Percentiles rank a stretch among this genome's conserved stretches.
phyloP scores from a whole-genome alignment of 2,329 filamentous ascomycete species.

The Nemania sp. region DNA sequence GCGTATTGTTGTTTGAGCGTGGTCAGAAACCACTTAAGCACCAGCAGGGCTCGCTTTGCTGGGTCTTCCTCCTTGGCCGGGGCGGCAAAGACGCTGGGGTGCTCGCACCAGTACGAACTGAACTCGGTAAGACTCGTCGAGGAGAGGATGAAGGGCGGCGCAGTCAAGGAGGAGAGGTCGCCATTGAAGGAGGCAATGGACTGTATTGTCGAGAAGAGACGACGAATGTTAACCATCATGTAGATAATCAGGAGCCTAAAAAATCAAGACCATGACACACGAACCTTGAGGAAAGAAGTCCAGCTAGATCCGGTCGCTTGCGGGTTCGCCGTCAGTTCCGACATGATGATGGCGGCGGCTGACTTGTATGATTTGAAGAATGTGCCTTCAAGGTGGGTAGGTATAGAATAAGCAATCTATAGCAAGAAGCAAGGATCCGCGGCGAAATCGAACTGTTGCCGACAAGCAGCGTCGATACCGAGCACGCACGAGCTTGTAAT shows the following conservation, averaged over 20 bases:
- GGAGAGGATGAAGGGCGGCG: conserved; percentile 54
- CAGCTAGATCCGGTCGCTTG: conserved; percentile 41
- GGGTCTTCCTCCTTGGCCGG: conserved; percentile 50
- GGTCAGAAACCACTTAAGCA: conserved; percentile 53
- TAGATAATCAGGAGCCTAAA: neutral
- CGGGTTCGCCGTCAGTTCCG: conserved; percentile 35
- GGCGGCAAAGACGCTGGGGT: conserved; percentile 52
- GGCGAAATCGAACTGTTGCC: neutral
- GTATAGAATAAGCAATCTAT: conserved; percentile 8
- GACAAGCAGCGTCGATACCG: neutral
- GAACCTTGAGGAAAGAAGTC: conserved; percentile 42
- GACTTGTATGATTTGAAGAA: neutral
- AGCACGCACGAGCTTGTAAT: neutral
- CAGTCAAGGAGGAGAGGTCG: conserved; percentile 57
- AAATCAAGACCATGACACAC: conserved; percentile 5
- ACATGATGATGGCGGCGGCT: conserved; percentile 30
- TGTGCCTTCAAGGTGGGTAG: neutral
- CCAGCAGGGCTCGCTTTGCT: conserved; percentile 50
- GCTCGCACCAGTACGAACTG: conserved; percentile 55
- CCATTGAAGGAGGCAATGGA: conserved; percentile 49
- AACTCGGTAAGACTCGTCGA: conserved; percentile 55
- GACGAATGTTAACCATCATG: conserved; percentile 9
- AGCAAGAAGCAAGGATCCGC: conserved; percentile 21
- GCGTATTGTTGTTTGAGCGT: conserved; percentile 55
- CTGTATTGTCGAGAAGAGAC: conserved; percentile 24